Percentiles rank a stretch among this genome's conserved stretches.
Conservation (phyloP, 2,329 filamentous ascomycete species). For the Aspergillus sp. region DNA sequence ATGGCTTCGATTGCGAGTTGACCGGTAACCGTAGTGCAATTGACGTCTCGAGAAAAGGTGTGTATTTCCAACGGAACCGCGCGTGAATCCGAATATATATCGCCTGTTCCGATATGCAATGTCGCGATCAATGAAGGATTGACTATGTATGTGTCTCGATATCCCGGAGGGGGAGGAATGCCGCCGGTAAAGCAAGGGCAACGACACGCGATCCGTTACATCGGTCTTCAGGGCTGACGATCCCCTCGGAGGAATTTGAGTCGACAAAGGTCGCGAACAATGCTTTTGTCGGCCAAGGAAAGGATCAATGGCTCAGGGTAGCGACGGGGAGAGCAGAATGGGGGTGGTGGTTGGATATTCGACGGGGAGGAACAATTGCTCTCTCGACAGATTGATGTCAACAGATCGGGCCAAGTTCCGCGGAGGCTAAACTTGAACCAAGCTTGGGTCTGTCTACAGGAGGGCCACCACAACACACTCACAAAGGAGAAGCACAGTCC, state of each 20-base stretch:
- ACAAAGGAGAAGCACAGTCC: neutral
- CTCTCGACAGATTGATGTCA: constrained; percentile 1
- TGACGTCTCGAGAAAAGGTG: neutral
- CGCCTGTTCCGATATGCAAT: neutral
- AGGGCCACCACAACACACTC: neutral
- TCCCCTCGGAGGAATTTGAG: neutral
- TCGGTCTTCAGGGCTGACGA: neutral
- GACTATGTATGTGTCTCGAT: neutral
- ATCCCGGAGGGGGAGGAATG: neutral
- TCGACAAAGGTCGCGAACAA: constrained; percentile 4
- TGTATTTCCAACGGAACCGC: neutral
- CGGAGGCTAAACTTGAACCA: neutral
- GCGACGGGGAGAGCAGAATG: neutral
- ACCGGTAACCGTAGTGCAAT: neutral
- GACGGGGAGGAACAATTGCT: neutral
- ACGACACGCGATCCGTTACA: constrained; percentile 1
- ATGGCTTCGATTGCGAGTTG: neutral
- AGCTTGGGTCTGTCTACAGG: neutral
- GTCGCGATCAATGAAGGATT: neutral
- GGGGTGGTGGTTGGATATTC: neutral
- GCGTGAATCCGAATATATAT: neutral
- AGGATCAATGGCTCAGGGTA: neutral
- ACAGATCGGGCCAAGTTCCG: neutral
- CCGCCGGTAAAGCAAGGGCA: constrained; percentile 14
- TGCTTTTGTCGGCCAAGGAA: neutral